Evolutionary conservation across 2,329 filamentous ascomycete genomes (phyloP).

Genomic region (Calonectria pseudoreteaudii): DNA sequence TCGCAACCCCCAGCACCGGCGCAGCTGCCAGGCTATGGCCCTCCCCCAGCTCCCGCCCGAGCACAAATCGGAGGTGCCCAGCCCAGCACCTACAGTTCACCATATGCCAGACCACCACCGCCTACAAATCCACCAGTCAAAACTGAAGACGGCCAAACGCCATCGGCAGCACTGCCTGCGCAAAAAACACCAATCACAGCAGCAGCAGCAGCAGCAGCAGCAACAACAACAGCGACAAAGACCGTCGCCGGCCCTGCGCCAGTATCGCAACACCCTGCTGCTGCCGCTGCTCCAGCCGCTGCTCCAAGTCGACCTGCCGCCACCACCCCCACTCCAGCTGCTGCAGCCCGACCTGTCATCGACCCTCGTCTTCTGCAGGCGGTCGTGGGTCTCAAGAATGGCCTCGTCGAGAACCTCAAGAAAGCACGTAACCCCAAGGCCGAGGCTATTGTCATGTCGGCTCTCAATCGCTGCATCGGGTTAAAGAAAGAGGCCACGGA

Average conservation of each 20-base stretch:
- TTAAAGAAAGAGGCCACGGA: conserved; percentile 58
- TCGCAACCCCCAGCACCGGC: conserved; percentile 49
- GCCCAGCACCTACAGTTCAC: conserved; percentile 51
- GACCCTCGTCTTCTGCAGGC: conserved; percentile 57
- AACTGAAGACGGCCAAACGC: conserved; percentile 42
- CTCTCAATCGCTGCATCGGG: conserved; percentile 63
- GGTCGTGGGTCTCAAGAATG: conserved; percentile 60
- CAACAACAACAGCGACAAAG: conserved; percentile 30
- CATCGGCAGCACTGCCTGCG: conserved; percentile 19
- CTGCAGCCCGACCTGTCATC: conserved; percentile 52
- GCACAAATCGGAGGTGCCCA: conserved; percentile 47
- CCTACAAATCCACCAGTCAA: conserved; percentile 43
- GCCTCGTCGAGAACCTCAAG: conserved; percentile 59
- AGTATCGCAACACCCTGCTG: conserved; percentile 29
- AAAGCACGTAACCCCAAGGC: conserved; percentile 56
- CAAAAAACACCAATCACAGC: conserved; percentile 28
- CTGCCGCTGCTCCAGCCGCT: conserved; percentile 33
- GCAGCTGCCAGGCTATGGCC: conserved; percentile 50
- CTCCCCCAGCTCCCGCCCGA: conserved; percentile 50
- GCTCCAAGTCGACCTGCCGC: conserved; percentile 39
- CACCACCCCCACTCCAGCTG: conserved; percentile 39
- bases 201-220: conserved; percentile 15
- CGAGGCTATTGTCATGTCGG: conserved; percentile 64
- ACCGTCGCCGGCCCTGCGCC: conserved; percentile 32
- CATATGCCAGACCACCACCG: conserved; percentile 51